phyloP scores from a whole-genome alignment of 164 flowering plant genomes.

The Kalanchoe fedtschenkoi region DNA sequence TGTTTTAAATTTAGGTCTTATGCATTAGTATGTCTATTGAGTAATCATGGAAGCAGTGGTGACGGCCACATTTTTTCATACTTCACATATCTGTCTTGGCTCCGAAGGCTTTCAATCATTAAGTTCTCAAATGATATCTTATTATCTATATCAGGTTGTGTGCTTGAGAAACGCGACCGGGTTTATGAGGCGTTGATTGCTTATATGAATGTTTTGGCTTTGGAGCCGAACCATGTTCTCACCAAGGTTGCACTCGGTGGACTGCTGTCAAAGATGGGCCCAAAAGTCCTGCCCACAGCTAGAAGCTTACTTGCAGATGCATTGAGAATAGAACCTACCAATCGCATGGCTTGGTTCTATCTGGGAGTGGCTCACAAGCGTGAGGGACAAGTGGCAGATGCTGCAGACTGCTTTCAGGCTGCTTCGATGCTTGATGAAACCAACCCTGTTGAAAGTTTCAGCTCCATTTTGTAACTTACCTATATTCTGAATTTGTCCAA shows the following conservation, averaged over 20 bases:
- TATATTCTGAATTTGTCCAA: not conserved
- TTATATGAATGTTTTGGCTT: conserved; percentile 24
- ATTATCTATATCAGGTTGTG: conserved; percentile 36
- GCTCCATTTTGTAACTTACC: conserved; percentile 25
- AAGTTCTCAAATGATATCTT: not conserved
- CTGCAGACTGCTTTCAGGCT: conserved; percentile 89
- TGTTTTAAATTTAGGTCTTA: not conserved
- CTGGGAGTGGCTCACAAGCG: conserved; percentile 67
- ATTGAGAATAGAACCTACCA: conserved; percentile 78
- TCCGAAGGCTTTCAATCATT: not conserved
- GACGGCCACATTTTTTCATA: not conserved
- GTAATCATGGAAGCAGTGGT: not conserved
- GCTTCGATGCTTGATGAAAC: conserved; percentile 93
- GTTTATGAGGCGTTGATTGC: conserved; percentile 12
- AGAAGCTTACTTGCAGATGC: conserved; percentile 85
- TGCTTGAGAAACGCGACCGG: conserved; percentile 47
- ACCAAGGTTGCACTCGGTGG: conserved; percentile 55
- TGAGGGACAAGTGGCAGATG: conserved; percentile 76
- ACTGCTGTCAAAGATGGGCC: conserved; percentile 41
- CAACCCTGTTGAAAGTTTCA: conserved; percentile 81
- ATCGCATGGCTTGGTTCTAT: conserved; percentile 74
- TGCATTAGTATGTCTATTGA: not conserved
- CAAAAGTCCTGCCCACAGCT: conserved; percentile 54
- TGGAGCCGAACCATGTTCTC: conserved; percentile 59
- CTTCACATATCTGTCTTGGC: not conserved